Percentiles rank a stretch among this genome's conserved stretches.
Evolutionary conservation across 306 rosid genomes (phyloP).

Genomic region (Luffa acutangula): DNA sequence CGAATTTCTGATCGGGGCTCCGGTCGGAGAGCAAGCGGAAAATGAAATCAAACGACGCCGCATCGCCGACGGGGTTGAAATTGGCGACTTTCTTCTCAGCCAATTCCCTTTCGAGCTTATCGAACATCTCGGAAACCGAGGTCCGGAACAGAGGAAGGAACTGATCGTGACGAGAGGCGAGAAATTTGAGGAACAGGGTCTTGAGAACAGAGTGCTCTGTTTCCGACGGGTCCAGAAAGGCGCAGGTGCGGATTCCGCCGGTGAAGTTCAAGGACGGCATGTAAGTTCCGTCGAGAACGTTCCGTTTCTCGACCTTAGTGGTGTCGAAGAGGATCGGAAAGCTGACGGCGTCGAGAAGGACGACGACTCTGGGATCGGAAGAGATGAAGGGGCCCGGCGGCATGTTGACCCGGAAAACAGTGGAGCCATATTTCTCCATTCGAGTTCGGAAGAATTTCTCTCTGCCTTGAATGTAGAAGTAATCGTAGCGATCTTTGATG

Average conservation of each 20-base stretch:
- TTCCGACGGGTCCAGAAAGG: constrained; percentile 54
- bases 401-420: constrained; percentile 64
- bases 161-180: constrained; percentile 16
- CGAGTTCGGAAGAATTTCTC: constrained; percentile 42
- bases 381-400: constrained; percentile 70
- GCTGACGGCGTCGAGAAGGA: constrained; percentile 43
- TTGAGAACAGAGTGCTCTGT: constrained; percentile 38
- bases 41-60: constrained; percentile 32
- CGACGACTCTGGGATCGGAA: constrained; percentile 34
- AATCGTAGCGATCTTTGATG: constrained; percentile 41
- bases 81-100: not conserved
- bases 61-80: constrained; percentile 20
- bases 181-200: constrained; percentile 22
- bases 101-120: constrained; percentile 23
- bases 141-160: constrained; percentile 39
- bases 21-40: constrained; percentile 32
- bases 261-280: constrained; percentile 64
- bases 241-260: constrained; percentile 54
- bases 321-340: constrained; percentile 56
- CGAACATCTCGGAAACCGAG: constrained; percentile 18
- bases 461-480: constrained; percentile 53
- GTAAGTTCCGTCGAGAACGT: constrained; percentile 69
- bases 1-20: constrained; percentile 23
- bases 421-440: constrained; percentile 32
- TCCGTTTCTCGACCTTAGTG: constrained; percentile 35